phyloP scores from a whole-genome alignment of 2,329 filamentous ascomycete genomes.

The Exophiala phaeomuriformis region DNA sequence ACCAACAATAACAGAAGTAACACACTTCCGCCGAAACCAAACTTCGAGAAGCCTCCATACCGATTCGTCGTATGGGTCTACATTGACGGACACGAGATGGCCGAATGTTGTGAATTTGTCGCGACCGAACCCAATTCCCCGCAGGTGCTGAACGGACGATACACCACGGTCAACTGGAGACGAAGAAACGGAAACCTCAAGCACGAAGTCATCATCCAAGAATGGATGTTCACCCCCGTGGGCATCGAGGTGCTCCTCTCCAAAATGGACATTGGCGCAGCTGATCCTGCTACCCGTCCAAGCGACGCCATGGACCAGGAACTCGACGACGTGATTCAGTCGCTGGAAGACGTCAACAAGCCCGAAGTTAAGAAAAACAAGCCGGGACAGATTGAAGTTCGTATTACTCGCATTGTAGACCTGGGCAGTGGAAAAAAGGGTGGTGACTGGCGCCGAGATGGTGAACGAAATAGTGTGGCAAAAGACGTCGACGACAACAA shows the following conservation, averaged over 20 bases:
- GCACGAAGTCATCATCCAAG: neutral
- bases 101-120: slow-evolving; percentile 4
- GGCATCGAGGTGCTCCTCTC: slow-evolving; percentile 15
- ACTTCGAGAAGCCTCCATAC: neutral
- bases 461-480: neutral
- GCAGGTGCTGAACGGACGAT: neutral
- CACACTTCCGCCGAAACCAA: neutral
- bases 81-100: slow-evolving; percentile 12
- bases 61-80: slow-evolving; percentile 8
- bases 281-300: slow-evolving; percentile 1
- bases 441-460: neutral
- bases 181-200: neutral
- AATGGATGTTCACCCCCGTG: slow-evolving; percentile 11
- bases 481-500: neutral
- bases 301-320: slow-evolving; percentile 3
- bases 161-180: neutral
- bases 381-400: slow-evolving; percentile 9
- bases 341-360: slow-evolving; percentile 3
- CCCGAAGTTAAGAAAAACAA: neutral
- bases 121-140: neutral
- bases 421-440: neutral
- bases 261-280: slow-evolving; percentile 5
- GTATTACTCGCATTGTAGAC: slow-evolving; percentile 1
- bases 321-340: slow-evolving; percentile 9
- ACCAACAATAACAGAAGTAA: neutral